Base-by-base conservation (phyloP, 192 early-diverging fungal species). In the Chytriomyces sp. region DNA sequence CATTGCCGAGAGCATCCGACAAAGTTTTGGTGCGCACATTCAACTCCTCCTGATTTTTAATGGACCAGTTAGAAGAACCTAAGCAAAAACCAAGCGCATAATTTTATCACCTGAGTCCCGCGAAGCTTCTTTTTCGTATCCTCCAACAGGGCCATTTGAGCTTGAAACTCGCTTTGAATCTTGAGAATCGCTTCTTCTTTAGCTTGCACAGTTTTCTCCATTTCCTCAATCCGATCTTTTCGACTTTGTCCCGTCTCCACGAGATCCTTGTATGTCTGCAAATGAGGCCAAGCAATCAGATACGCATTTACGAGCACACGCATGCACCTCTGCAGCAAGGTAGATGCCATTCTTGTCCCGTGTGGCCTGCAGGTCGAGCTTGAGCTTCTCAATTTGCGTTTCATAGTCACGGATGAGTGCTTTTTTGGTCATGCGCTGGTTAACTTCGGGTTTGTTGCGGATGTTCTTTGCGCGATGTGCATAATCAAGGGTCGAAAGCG, bases 401-500 rank as follows among this genome's bases (percentile, higher is more conserved):
- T 88, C 85, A 79, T 94, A 92, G 37, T 94, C 93, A 44, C 90
- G 85, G 34, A 98, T 83, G 28, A 96, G 84, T 0, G 87, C 89
- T n/a, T 86, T 88, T 72, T 92, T 94, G 6, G 90, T 92, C 78
- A 97, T 90, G 58, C 83, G 86, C 77, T 85, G 84, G 53, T 86
- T 86, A n/a, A 82, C 67, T 73, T 82, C 81, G 19, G 82, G 82
- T 68, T 84, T 84, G 75, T 86, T 86, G 14, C 82, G 72, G 52
- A 86, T 86, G 73, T 86, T 86, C 57, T 82, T 82, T 12, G 85
- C 85, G 3, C 85, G 70, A 69, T 84, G 80, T 5, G 85, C 85
- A 71, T 99, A 99, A 73, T 95, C 93, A 39, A 99, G 84, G 0
- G 98, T 99, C 59, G 94, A 96, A 33, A 98, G 73, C 5, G 94